These are phyloP conservation scores for Penicillium diatomitis DNA, from an alignment of 495 filamentous ascomycete species.

Conservation along the genomic window DNA sequence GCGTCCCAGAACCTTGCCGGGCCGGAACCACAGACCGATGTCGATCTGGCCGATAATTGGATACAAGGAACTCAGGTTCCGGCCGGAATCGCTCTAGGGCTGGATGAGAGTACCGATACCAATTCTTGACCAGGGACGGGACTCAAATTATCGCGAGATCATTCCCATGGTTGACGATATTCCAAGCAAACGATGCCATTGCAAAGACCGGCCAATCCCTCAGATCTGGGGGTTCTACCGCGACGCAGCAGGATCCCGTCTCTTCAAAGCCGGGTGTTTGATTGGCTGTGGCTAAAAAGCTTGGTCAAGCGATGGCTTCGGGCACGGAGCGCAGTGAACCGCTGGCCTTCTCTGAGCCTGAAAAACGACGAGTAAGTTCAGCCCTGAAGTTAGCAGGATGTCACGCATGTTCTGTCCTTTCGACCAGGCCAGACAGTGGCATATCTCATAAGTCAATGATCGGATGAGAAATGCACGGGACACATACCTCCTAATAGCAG, in stretches of 20 bases:
- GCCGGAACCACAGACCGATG: neutral
- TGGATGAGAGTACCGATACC: neutral
- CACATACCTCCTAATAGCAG: too few relatives aligned
- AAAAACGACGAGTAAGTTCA: too few relatives aligned
- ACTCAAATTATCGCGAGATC: constrained; percentile 1
- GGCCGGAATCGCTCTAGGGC: neutral
- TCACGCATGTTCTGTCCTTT: neutral
- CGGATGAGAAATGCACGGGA: too few relatives aligned
- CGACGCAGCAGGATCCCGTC: constrained; percentile 8
- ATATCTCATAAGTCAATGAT: too few relatives aligned
- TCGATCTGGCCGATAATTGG: constrained; percentile 1
- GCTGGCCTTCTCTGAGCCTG: neutral
- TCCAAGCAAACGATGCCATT: too few relatives aligned
- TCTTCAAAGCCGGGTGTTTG: constrained; percentile 7
- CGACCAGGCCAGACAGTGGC: too few relatives aligned
- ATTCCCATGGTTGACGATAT: too few relatives aligned
- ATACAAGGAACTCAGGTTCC: constrained; percentile 7
- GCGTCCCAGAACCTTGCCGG: neutral
- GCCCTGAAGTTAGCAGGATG: too few relatives aligned
- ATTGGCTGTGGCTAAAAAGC: constrained; percentile 10
- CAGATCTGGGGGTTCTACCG: neutral
- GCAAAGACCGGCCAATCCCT: neutral
- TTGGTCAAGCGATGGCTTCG: neutral
- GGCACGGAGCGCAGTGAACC: constrained; percentile 1
- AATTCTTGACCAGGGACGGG: neutral